Percentiles rank a stretch among this genome's conserved stretches.
Conservation (phyloP, 2,329 filamentous ascomycete species). For the Penicillium palitans region DNA sequence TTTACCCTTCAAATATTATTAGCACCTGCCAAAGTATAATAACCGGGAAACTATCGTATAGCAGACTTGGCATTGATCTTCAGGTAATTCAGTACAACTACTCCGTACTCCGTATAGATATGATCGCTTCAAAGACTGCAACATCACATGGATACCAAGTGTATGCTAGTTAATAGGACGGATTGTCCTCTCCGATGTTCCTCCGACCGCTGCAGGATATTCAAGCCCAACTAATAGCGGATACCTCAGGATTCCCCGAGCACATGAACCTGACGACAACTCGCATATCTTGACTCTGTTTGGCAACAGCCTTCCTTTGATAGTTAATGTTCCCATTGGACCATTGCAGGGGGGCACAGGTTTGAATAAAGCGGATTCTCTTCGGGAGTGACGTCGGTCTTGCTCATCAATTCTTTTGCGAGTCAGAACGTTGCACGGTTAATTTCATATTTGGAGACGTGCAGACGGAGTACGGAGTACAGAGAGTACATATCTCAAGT, state of each 20-base stretch:
- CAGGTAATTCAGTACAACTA: background rate
- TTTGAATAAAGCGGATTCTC: background rate
- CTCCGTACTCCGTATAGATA: no score
- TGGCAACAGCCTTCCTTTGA: background rate
- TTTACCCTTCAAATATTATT: background rate
- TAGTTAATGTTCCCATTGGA: background rate
- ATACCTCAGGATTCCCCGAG: background rate
- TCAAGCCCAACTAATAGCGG: background rate
- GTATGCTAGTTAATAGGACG: background rate
- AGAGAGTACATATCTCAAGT: background rate
- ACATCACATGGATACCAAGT: background rate
- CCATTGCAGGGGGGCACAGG: background rate
- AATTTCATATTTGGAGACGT: background rate
- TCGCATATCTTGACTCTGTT: conserved; percentile 12
- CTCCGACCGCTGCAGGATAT: background rate
- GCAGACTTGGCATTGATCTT: conserved; percentile 3
- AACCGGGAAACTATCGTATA: background rate
- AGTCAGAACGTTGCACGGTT: conserved; percentile 1
- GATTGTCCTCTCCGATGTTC: background rate
- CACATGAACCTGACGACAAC: background rate
- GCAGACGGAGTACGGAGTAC: background rate
- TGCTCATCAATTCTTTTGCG: background rate
- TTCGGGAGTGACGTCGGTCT: background rate
- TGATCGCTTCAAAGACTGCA: background rate
- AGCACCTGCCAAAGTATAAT: background rate